Base-by-base conservation (phyloP, 2,329 filamentous ascomycete species). In the Fonsecaea monophora region DNA sequence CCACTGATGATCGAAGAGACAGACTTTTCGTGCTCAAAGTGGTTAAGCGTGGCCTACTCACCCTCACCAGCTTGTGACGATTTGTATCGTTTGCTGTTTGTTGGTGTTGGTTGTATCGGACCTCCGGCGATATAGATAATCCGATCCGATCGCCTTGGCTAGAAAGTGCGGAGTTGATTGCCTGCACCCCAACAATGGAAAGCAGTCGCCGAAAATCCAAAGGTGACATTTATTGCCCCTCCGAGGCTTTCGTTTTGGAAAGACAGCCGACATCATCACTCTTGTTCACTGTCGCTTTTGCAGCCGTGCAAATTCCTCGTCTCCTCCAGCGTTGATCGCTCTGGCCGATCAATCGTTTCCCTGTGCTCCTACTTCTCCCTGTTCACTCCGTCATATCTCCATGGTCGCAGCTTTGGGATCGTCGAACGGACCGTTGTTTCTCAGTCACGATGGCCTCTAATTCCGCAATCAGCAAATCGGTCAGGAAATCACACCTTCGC, bases 391-490 rank as follows among this genome's bases (percentile, higher is more conserved):
- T 38, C 48, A 37, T 25, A 53, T 64, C 65, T 68, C 65, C 60
- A 68, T 68, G 65, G 42, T 68, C 58, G 37, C 56, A 25, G 35
- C 45, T 62, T 53, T 61, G 57, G 34, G 56, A 18, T 53, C 34
- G 38, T 64, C 58, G 21, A 42, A 42, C 48, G 57, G 55, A 62
- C 57, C 57, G 50, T 68, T 58, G 37, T 12, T 58, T 56, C 34
- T 53, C 58, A 37, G 30, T 55, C 65, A 65, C 9, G 8, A 68
- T 67, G 65, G 60, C 61, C 34, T 53, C 65, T 53, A 60, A 63
- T 59, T 48, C 60, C 32, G 18, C 38, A 12, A 55, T n/a, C 40
- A 53, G 62, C 53, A 60, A 40, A 50, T 8, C 40, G 12, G 7
- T 13, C 18, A 63, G 30, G 45, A 67, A 64, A 30, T 12, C 34